Conservation (phyloP, 2,329 filamentous ascomycete species). For the Fusarium sp. region DNA sequence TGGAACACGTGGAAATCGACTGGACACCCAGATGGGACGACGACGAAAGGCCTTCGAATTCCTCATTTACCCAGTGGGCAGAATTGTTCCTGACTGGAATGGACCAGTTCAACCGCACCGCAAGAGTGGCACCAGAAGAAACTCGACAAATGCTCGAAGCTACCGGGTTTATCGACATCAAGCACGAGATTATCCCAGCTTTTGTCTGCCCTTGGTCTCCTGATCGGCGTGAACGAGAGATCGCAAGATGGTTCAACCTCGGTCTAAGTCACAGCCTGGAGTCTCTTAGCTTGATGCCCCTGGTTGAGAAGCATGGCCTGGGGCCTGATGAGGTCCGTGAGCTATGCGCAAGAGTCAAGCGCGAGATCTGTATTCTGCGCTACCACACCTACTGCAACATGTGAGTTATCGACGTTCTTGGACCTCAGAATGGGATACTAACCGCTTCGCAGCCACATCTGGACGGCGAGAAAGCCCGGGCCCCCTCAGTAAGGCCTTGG, state of each 20-base stretch:
- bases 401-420: constrained; percentile 64
- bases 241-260: constrained; percentile 87
- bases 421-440: neutral
- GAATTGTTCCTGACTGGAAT: constrained; percentile 76
- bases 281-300: constrained; percentile 77
- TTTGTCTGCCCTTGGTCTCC: constrained; percentile 81
- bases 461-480: constrained; percentile 44
- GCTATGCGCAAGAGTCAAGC: constrained; percentile 72
- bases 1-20: constrained; percentile 94
- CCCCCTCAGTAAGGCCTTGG: constrained; percentile 34
- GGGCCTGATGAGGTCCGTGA: constrained; percentile 70
- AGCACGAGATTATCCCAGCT: constrained; percentile 74
- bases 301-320: constrained; percentile 65
- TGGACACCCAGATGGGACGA: constrained; percentile 80
- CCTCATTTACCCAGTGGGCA: constrained; percentile 76
- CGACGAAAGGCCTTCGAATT: constrained; percentile 67
- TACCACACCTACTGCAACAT: constrained; percentile 80
- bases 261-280: constrained; percentile 80
- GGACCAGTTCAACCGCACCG: constrained; percentile 70
- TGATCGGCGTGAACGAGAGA: constrained; percentile 72
- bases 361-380: constrained; percentile 75
- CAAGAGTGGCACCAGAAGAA: constrained; percentile 65
- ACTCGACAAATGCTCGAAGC: constrained; percentile 72
- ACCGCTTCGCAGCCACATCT: constrained; percentile 39
- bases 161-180: constrained; percentile 84